Conservation (phyloP, 495 filamentous ascomycete species). For the Cercophora samala region DNA sequence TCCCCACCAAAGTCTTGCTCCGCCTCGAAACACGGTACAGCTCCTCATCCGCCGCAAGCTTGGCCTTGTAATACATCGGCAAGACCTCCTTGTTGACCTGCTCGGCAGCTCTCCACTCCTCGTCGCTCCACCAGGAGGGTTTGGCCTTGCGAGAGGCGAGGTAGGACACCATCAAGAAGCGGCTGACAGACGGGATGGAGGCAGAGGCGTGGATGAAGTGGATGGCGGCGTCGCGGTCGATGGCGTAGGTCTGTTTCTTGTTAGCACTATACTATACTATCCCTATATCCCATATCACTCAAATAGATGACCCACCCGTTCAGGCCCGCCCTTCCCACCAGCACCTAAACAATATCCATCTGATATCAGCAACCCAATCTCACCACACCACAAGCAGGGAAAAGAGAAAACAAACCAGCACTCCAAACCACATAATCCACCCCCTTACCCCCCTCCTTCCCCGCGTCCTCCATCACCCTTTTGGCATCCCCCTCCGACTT, state of each 20-base stretch:
- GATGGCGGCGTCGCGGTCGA: conserved; percentile 66
- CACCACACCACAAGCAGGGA: neutral
- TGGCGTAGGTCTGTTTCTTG: conserved; percentile 38
- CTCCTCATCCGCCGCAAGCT: conserved; percentile 70
- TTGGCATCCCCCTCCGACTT: conserved; percentile 60
- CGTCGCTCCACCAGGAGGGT: conserved; percentile 67
- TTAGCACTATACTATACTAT: too few species aligned
- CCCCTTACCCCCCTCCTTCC: conserved; percentile 20
- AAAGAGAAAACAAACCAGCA: conserved; percentile 52
- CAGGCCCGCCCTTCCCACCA: conserved; percentile 69
- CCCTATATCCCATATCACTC: conserved; percentile 10
- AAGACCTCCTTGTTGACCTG: conserved; percentile 54
- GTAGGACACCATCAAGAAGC: conserved; percentile 74
- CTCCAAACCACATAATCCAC: conserved; percentile 76
- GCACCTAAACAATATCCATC: conserved; percentile 57
- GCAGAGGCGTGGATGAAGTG: conserved; percentile 67
- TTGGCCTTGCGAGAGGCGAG: conserved; percentile 54
- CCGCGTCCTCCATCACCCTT: conserved; percentile 54
- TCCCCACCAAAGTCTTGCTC: conserved; percentile 52
- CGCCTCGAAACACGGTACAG: conserved; percentile 54
- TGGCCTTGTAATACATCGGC: conserved; percentile 67
- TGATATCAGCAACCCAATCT: neutral
- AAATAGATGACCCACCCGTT: conserved; percentile 36
- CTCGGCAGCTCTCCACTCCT: conserved; percentile 50
- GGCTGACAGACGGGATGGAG: conserved; percentile 55